Base-by-base conservation (phyloP, 495 filamentous ascomycete species). In the Apiosordaria backusii region DNA sequence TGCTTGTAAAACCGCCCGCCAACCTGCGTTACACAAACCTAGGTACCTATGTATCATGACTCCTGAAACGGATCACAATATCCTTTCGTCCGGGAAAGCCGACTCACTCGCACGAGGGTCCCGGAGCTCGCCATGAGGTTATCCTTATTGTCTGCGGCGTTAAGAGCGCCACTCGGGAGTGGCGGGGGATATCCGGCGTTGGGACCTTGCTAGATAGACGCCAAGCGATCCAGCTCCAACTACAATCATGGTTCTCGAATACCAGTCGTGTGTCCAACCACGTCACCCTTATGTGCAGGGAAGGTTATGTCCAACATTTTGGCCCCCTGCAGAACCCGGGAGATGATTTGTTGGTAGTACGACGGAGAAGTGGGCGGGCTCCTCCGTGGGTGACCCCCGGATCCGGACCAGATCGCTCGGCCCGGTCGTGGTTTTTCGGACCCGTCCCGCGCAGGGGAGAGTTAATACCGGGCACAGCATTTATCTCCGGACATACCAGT, bases 351-450 rank as follows among this genome's bases (percentile, higher is more conserved):
- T 21, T 55, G 52, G 52, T 21, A 1, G 52, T 19, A 55, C 22
- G 52, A 13, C 9, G 35, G 35, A 54, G 50, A 54, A n/a, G 50
- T 18, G 21, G 50, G 1, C n/a, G 16, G 19, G 50, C 3, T 22
- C 52, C 52, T 45, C 35, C 35, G 35, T 18, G 35, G 35, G 52
- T n/a, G 16, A n/a, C 50, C 16, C 50, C 50, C 52, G 52, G 52
- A 55, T 23, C 52, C 52, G 52, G 52, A 55, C 52, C 52, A 55
- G n/a, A 55, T 55, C 10, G n/a, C 52, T 55, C 52, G 52, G 52
- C 13, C 52, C 52, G 52, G 52, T 55, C 52, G 22, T 55, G 9
- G 22, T 55, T 23, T 55, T 19, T 55, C 52, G 19, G 19, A 23
- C 52, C 52, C 52, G 19, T 55, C 22, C 52, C 52, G 52, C 35